Percentiles rank a stretch among this genome's conserved stretches.
phyloP scores from a whole-genome alignment of 305 asterid genomes.

The Ajuga reptans region DNA sequence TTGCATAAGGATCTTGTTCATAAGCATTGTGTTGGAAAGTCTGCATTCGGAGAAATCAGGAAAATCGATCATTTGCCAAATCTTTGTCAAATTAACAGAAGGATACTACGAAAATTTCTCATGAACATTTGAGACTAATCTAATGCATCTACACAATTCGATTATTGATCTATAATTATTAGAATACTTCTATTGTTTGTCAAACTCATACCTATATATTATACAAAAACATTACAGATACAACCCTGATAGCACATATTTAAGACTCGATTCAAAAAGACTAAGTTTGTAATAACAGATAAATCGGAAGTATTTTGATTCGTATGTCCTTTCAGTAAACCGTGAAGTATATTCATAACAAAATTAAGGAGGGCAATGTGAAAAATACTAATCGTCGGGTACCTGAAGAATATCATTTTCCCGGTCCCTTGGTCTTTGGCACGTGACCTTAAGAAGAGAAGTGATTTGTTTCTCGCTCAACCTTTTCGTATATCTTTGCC shows the following conservation, averaged over 20 bases:
- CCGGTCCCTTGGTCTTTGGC: slow-evolving; percentile 94
- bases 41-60: slow-evolving; percentile 34
- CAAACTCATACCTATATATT: no score
- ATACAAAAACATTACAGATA: background rate
- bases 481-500: slow-evolving; percentile 89
- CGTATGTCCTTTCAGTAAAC: background rate
- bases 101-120: background rate
- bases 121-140: background rate
- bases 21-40: slow-evolving; percentile 81
- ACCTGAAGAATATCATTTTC: slow-evolving; percentile 91
- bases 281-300: background rate
- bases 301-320: background rate
- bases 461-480: slow-evolving; percentile 95
- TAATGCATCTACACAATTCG: background rate
- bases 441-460: slow-evolving; percentile 79
- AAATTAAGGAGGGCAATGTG: background rate
- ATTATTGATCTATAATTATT: background rate
- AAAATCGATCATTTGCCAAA: background rate
- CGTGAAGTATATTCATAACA: background rate
- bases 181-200: background rate
- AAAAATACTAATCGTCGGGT: background rate
- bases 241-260: background rate
- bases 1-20: slow-evolving; percentile 87
- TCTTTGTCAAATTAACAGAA: background rate
- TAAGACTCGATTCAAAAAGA: background rate